Base-by-base conservation (phyloP, 345 rosid species). In the Adansonia digitata region DNA sequence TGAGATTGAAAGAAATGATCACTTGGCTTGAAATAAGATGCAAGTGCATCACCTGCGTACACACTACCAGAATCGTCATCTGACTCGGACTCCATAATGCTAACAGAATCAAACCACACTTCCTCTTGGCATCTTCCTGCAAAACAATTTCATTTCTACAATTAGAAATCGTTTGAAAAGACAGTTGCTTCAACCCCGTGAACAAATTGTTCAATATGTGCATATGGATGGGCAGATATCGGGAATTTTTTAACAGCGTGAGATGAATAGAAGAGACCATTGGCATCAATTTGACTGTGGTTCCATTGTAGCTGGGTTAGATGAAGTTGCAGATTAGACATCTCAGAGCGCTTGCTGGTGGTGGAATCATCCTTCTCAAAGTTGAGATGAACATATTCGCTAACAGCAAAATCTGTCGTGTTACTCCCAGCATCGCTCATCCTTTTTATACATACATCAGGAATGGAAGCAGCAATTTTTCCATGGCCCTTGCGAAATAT, bases 41-140 rank as follows among this genome's bases (percentile, higher is more conserved):
- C 14, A 26, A 26, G 39, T 27, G 39, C 55, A 11, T 68, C 90
- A 90, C 97, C 93, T 86, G 89, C 97, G 55, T 83, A 83, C 75
- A 85, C 85, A 73, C 97, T 92, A 53, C 84, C 76, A 72, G 80
- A 86, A 27, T 94, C 98, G 55, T 94, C 97, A 76, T 94, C 97
- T 2, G 93, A 92, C 64, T 94, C 98, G 2, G 97, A 94, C 17
- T 89, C 97, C 69, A 94, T 74, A 62, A 89, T 80, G 77, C 94
- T 91, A 59, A 83, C 78, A 3, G 97, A 84, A 83, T 94, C 98
- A 66, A 85, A 92, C 91, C 93, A 94, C n/a, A 88, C 84, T 74
- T 94, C 97, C 57, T 94, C 89, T 73, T 86, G 88, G 79, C 88
- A 84, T 26, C 82, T 59, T 49, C 81, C 96, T 92, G 85, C 80